These are phyloP conservation scores for Boletus vermiculosoides DNA, from an alignment of 768 basidiomycete species.

Conservation along the genomic window DNA sequence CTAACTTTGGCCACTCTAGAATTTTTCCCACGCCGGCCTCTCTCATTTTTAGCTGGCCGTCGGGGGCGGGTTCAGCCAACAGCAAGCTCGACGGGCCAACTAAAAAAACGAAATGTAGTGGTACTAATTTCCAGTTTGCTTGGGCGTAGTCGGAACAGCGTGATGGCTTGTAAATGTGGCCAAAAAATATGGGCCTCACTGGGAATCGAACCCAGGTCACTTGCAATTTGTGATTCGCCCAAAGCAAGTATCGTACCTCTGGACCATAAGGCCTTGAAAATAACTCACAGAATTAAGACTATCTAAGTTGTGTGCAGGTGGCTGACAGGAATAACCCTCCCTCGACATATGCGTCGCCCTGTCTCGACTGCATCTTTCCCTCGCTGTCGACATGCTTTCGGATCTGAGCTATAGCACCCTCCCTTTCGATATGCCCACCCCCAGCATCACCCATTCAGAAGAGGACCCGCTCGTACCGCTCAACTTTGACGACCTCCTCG, in stretches of 20 bases:
- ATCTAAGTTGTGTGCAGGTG: neutral
- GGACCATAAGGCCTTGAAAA: slow-evolving; percentile 30
- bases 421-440: slow-evolving; percentile 5
- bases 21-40: slow-evolving; percentile 23
- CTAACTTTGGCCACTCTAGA: slow-evolving; percentile 19
- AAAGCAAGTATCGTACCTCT: slow-evolving; percentile 42
- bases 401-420: slow-evolving; percentile 5
- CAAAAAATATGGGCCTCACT: slow-evolving; percentile 30
- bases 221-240: slow-evolving; percentile 31
- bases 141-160: neutral
- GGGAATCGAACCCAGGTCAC: slow-evolving; percentile 41
- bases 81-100: neutral
- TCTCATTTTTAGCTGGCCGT: slow-evolving; percentile 1
- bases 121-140: neutral
- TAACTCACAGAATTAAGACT: neutral
- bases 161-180: too few relatives aligned
- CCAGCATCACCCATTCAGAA: neutral
- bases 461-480: slow-evolving; percentile 11
- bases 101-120: neutral
- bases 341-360: neutral
- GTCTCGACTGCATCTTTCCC: neutral
- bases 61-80: neutral
- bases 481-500: slow-evolving; percentile 29
- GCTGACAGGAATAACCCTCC: slow-evolving; percentile 15
- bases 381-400: slow-evolving; percentile 27